Evolutionary conservation across 2,329 filamentous ascomycete genomes (phyloP), one percentile per base, ranked within the genome.

Genomic region (Aspergillus sojae): DNA sequence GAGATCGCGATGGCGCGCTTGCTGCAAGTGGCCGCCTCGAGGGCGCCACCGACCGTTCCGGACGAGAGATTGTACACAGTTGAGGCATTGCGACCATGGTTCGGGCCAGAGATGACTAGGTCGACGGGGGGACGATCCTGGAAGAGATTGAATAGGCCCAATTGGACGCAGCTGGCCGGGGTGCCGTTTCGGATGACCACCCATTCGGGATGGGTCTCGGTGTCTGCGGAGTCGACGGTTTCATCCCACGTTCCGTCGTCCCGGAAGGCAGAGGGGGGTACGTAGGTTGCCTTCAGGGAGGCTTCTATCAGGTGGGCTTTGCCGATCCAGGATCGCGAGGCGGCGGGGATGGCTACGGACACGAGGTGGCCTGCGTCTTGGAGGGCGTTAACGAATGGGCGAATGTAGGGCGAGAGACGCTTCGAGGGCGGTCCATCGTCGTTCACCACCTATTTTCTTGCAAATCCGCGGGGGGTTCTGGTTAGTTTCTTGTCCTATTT

Each of bases 221-320:
- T 81, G 76, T 73, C 89, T 85, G 41, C 83, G 86, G 39, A 23
- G 50, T 48, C 54, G 43, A 26, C 65, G 48, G 58, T 34, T 9
- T 70, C 65, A 58, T 75, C 66, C 89, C 89, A 78, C 46, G 74
- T 72, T 60, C 90, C 87, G 56, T 87, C 85, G 65, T 84, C 75
- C 62, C 77, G 77, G 34, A 87, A 82, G 10, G 83, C 82, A 43
- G 81, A 81, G 0, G 85, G 85, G 5, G 89, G 89, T 78, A 93
- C 95, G 81, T 94, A 96, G 46, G 86, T 83, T 7, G 92, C 93
- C 77, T 89, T 91, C 65, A 95, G 85, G 1, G 90, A 89, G 77
- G 93, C 89, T 67, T 93, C 93, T 73, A 97, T 94, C 74, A 97
- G 90, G 79, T 97, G 94, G 1, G 94, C 94, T 82, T 97, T 97